Evolutionary conservation across 768 basidiomycete species (phyloP), one percentile per base, ranked within the genome.

Genomic region (Xerocomus brunneocitrinus): DNA sequence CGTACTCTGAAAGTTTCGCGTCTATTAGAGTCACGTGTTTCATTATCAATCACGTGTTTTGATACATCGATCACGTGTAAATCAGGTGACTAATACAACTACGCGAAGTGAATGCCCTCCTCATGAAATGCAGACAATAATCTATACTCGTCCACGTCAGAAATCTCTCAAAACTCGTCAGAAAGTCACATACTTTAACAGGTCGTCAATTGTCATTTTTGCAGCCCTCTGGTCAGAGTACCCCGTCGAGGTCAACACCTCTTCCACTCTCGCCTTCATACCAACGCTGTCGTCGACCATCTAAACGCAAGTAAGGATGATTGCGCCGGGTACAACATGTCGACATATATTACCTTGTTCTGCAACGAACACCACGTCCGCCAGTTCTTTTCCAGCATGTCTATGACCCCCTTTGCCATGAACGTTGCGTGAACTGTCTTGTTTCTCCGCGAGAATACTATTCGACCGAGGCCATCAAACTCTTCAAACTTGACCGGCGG

Each of bases 401-500:
- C 89, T 67, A 89, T 79, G 31, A 99, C 93, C 5, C 95, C 97
- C 67, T 92, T 95, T 16, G 94, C 94, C 76, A 82, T 82, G 67
- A 99, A 98, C 60, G 85, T 91, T 9, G 87, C 93, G 62, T 93
- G 83, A 0, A 92, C 75, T 7, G 84, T 91, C 73, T 97, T 98
- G 67, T 98, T 98, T 60, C 88, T 80, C 55, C 95, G 75, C 30
- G 84, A 84, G 67, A 98, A 98, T 36, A 97, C 73, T 51, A 98
- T 93, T 41, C 97, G 79, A 44, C 84, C 90, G 58, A 99, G 76
- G 2, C 97, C 97, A 67, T 99, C 97, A 65, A 98, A 98, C 71
- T 99, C 97, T 63, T 95, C 95, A 59, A 98, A 99, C 66, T 85
- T 84, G 56, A 99, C 82, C 0, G 94, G 93, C 1, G 97, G 97